Percentiles rank a stretch among this genome's conserved stretches.
Evolutionary conservation across 1,284 basidiomycete genomes (phyloP).

Genomic region (Lentinula novae-zelandiae): DNA sequence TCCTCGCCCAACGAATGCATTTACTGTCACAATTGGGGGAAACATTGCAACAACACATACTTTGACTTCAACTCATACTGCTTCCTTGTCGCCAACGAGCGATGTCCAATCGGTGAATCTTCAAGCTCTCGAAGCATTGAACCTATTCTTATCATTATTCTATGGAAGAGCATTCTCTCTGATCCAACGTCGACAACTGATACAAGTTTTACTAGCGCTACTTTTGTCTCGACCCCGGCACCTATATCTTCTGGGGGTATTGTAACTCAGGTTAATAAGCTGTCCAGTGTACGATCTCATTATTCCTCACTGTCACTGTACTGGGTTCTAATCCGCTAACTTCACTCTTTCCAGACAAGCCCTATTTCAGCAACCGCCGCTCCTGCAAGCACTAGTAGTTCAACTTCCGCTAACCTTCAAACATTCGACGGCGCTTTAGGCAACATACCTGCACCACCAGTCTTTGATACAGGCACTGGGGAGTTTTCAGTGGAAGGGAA

Average conservation of each 20-base stretch:
- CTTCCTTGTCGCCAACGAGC: background rate
- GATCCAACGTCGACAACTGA: background rate
- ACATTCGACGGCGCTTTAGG: conserved; percentile 33
- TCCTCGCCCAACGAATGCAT: conserved; percentile 12
- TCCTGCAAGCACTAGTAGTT: background rate
- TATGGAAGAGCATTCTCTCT: background rate
- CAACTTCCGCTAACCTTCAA: conserved; percentile 27
- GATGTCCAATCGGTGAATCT: background rate
- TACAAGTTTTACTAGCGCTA: background rate
- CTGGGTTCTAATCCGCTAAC: background rate
- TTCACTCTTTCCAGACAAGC: background rate
- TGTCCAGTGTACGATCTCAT: background rate
- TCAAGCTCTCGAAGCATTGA: background rate
- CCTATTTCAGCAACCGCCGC: background rate
- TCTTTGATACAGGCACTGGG: conserved; percentile 29
- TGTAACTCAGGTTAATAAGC: background rate
- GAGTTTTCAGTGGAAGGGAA: conserved; percentile 35
- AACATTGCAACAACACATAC: background rate
- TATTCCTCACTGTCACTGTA: background rate
- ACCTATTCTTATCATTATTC: background rate
- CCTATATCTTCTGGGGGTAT: background rate
- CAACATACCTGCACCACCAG: conserved; percentile 31
- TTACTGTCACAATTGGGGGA: conserved; percentile 15
- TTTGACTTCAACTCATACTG: background rate
- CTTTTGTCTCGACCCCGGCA: background rate